These are phyloP conservation scores for Limtongia smithiae DNA, from an alignment of 805 yeast species.

Conservation along the genomic window DNA sequence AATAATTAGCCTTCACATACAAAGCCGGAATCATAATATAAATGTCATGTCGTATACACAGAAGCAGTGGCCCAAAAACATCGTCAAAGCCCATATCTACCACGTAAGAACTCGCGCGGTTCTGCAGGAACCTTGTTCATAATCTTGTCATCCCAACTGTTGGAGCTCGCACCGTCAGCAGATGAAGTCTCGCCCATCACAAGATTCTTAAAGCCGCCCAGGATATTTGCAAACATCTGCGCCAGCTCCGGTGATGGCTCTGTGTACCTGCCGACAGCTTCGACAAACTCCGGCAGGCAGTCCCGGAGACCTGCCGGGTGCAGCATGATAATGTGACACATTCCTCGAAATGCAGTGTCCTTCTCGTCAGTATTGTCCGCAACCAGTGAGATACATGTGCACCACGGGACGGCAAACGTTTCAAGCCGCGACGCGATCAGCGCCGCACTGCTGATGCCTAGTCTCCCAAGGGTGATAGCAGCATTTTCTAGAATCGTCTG, in stretches of 20 bases:
- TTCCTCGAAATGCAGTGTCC: slow-evolving; percentile 80
- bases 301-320: slow-evolving; percentile 63
- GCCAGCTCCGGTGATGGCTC: slow-evolving; percentile 36
- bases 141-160: slow-evolving; percentile 31
- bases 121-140: slow-evolving; percentile 30
- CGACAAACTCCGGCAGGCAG: slow-evolving; percentile 52
- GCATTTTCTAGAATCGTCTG: slow-evolving; percentile 77
- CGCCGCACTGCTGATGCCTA: slow-evolving; percentile 64
- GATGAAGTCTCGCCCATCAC: no score
- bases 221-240: slow-evolving; percentile 32
- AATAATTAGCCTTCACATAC: no score
- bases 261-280: slow-evolving; percentile 48
- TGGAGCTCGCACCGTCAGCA: no score
- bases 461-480: slow-evolving; percentile 83
- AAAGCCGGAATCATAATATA: no score
- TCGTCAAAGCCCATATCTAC: no score
- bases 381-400: slow-evolving; percentile 59
- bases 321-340: slow-evolving; percentile 61
- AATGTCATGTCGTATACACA: no score
- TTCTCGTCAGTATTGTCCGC: slow-evolving; percentile 77
- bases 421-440: slow-evolving; percentile 56
- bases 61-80: no score
- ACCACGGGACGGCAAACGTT: slow-evolving; percentile 65
- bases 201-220: slow-evolving; percentile 36
- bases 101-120: no score